Evolutionary conservation across 2,329 filamentous ascomycete genomes (phyloP), one percentile per base, ranked within the genome.

Genomic region (Trichoderma pleuroti): DNA sequence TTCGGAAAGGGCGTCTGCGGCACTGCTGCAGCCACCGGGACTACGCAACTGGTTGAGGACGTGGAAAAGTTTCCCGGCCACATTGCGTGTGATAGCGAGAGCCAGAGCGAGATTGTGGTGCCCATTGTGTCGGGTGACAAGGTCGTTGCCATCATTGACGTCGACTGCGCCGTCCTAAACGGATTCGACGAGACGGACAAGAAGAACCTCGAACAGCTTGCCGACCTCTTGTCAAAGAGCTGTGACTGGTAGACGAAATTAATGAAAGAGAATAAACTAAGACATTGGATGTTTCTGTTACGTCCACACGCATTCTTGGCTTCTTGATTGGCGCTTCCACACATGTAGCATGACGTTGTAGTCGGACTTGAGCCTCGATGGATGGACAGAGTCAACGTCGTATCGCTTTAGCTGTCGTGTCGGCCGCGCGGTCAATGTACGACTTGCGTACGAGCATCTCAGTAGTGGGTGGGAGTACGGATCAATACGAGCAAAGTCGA

Each of bases 71-170:
- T 95, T 76, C 91, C 91, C 0, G 92, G 92, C 2, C 93, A 95
- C 78, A 94, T 96, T 77, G 92, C 93, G 11, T 95, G 93, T 78
- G 93, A 96, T 79, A 87, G 88, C 5, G 90, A 88, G 70, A 93
- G 88, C 76, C 87, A 84, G 81, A 94, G 92, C 78, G 93, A 96
- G 83, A 90, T 96, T 78, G 93, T 96, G 21, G 92, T 95, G 62
- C 93, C 93, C 2, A 86, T 95, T 72, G 74, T 91, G 6, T 77
- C 76, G 28, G 73, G 75, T 57, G 77, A 74, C 28, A 83, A 87
- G 82, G 81, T 91, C 7, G 89, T 92, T 26, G 92, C 89, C 3
- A 92, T 95, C 73, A 93, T 96, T 72, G 93, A 96, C 76, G 84
- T 95, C 28, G 93, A 96, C 79, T 95, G 93, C 77, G 88, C 90